phyloP scores from a whole-genome alignment of 768 basidiomycete genomes.

The Tephrocybe sp. region DNA sequence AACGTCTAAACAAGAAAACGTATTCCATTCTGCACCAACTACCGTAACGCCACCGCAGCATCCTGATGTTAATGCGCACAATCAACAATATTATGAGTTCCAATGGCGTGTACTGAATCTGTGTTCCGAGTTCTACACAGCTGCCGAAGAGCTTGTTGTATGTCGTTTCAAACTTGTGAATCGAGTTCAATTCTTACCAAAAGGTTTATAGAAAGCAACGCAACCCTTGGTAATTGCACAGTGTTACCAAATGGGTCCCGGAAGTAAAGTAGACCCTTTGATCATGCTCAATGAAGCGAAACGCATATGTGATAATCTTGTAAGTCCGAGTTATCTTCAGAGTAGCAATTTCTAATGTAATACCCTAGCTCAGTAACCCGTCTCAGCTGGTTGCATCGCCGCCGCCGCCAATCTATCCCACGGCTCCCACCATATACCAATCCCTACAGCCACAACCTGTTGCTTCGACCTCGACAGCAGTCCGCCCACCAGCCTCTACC shows the following conservation, averaged over 20 bases:
- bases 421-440: slow-evolving; percentile 42
- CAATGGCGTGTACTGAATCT: slow-evolving; percentile 82
- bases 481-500: slow-evolving; percentile 27
- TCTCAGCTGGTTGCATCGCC: slow-evolving; percentile 64
- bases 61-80: slow-evolving; percentile 56
- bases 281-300: slow-evolving; percentile 75
- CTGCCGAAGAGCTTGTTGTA: slow-evolving; percentile 82
- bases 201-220: slow-evolving; percentile 45
- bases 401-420: slow-evolving; percentile 56
- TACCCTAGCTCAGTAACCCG: slow-evolving; percentile 66
- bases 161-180: slow-evolving; percentile 26
- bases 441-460: slow-evolving; percentile 23
- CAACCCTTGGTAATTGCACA: slow-evolving; percentile 75
- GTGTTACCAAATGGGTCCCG: slow-evolving; percentile 73
- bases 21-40: slow-evolving; percentile 39
- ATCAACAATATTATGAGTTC: slow-evolving; percentile 81
- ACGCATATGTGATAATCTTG: slow-evolving; percentile 72
- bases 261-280: slow-evolving; percentile 69
- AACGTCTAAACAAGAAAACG: slow-evolving; percentile 32
- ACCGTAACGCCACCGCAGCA: slow-evolving; percentile 35
- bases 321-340: slow-evolving; percentile 28
- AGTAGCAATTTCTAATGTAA: background rate
- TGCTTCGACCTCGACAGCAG: slow-evolving; percentile 25
- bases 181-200: slow-evolving; percentile 11
- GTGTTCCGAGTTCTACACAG: slow-evolving; percentile 83